phyloP scores from a whole-genome alignment of 192 early-diverging fungal species.

The Phlyctochytrium bullatum region DNA sequence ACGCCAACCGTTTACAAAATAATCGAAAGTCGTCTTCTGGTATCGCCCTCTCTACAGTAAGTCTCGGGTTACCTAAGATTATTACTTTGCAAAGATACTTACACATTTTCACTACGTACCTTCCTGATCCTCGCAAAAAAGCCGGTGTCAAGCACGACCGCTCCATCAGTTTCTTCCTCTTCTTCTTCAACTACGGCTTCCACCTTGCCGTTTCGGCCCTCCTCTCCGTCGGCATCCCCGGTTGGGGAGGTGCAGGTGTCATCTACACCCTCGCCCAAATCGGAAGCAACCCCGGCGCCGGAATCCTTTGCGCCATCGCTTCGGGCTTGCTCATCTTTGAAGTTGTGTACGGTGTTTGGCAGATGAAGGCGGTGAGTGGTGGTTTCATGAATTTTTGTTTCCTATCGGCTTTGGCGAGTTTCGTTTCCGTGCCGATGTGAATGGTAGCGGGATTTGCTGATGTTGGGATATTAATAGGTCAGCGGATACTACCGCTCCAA shows the following conservation, averaged over 20 bases:
- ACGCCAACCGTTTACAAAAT: too few relatives aligned
- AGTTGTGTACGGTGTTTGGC: slow-evolving; percentile 41
- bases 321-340: slow-evolving; percentile 30
- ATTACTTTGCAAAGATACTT: too few relatives aligned
- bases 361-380: slow-evolving; percentile 30
- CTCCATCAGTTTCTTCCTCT: slow-evolving; percentile 36
- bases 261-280: slow-evolving; percentile 31
- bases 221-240: slow-evolving; percentile 36
- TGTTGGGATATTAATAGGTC: slow-evolving; percentile 1
- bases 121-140: neutral
- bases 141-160: slow-evolving; percentile 33
- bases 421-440: too few relatives aligned
- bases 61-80: neutral
- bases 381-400: neutral
- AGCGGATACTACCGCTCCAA: slow-evolving; percentile 20
- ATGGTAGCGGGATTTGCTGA: too few relatives aligned
- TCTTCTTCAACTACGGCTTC: slow-evolving; percentile 35
- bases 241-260: slow-evolving; percentile 34
- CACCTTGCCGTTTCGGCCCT: slow-evolving; percentile 28
- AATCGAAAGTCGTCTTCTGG: slow-evolving; percentile 34
- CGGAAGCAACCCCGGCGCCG: slow-evolving; percentile 25
- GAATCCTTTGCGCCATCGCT: slow-evolving; percentile 32
- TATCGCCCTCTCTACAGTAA: slow-evolving; percentile 38
- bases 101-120: neutral
- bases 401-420: too few relatives aligned